phyloP scores from a whole-genome alignment of 768 basidiomycete genomes.

The Mycena rebaudengoi region DNA sequence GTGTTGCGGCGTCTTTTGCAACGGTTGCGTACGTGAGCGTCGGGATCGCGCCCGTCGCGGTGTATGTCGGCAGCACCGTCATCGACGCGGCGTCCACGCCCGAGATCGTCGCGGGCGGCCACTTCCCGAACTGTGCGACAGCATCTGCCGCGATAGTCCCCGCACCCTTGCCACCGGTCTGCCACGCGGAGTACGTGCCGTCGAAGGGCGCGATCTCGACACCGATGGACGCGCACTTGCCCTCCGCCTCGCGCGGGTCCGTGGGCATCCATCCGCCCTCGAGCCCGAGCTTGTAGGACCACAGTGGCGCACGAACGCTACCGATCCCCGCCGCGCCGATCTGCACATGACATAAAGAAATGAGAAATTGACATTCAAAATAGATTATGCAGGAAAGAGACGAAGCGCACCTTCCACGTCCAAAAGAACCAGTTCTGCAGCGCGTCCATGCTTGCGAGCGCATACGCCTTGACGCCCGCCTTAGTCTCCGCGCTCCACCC shows the following conservation, averaged over 20 bases:
- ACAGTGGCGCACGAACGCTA: conserved; percentile 33
- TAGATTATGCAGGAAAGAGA: conserved; percentile 76
- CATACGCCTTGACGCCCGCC: conserved; percentile 58
- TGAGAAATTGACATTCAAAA: too few relatives aligned
- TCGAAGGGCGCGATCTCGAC: too few relatives aligned
- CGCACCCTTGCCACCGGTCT: too few relatives aligned
- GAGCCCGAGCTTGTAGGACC: too few relatives aligned
- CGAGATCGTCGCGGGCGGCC: conserved; percentile 45
- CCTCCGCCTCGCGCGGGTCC: conserved; percentile 60
- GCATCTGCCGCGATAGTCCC: too few relatives aligned
- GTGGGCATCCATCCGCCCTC: too few relatives aligned
- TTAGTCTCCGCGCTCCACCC: conserved; percentile 54
- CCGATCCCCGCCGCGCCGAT: conserved; percentile 67
- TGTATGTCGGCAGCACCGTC: background rate
- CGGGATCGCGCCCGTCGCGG: too few relatives aligned
- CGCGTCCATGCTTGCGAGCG: conserved; percentile 63
- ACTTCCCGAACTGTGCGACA: conserved; percentile 37
- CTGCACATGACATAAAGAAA: too few relatives aligned
- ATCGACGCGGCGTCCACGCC: background rate
- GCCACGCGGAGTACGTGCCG: too few relatives aligned
- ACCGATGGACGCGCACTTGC: conserved; percentile 60
- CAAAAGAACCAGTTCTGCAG: conserved; percentile 81
- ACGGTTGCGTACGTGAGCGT: too few relatives aligned
- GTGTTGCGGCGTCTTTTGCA: too few relatives aligned
- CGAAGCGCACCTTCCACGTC: conserved; percentile 78